These are phyloP conservation scores for Gastroboletus turbinatus DNA, from an alignment of 1,284 basidiomycete species.

Conservation along the genomic window DNA sequence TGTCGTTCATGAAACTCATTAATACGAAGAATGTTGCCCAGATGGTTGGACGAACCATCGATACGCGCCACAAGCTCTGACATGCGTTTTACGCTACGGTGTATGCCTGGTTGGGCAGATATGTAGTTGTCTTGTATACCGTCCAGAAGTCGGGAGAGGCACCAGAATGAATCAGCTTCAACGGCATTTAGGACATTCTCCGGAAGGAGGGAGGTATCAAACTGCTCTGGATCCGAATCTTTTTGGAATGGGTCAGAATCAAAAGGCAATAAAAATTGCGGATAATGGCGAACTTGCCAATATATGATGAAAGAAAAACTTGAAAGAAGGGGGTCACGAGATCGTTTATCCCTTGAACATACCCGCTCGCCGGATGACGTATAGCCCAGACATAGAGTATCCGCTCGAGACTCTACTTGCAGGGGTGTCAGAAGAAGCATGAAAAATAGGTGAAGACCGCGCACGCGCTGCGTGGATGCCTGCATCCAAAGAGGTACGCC, in stretches of 20 bases:
- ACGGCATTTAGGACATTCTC: conserved; percentile 72
- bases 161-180: conserved; percentile 97
- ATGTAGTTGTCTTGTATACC: conserved; percentile 99
- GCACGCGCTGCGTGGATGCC: conserved; percentile 79
- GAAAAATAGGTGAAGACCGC: conserved; percentile 24
- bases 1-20: conserved; percentile 31
- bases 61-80: conserved; percentile 89
- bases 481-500: conserved; percentile 92
- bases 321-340: conserved; percentile 95
- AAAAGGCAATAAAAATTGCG: not conserved
- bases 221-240: conserved; percentile 87
- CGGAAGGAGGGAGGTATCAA: conserved; percentile 79
- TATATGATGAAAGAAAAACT: conserved; percentile 89
- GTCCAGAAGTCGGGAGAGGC: conserved; percentile 87
- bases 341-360: conserved; percentile 98
- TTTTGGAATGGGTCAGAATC: conserved; percentile 9
- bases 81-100: conserved; percentile 89
- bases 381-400: conserved; percentile 98
- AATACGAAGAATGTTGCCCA: not conserved
- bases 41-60: conserved; percentile 56
- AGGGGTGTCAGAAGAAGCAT: conserved; percentile 20
- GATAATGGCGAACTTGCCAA: conserved; percentile 53
- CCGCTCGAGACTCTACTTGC: conserved; percentile 77
- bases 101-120: conserved; percentile 91
- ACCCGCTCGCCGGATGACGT: conserved; percentile 92